Base-by-base conservation (phyloP, 2,329 filamentous ascomycete genomes). In the Metarhizium humberi region DNA sequence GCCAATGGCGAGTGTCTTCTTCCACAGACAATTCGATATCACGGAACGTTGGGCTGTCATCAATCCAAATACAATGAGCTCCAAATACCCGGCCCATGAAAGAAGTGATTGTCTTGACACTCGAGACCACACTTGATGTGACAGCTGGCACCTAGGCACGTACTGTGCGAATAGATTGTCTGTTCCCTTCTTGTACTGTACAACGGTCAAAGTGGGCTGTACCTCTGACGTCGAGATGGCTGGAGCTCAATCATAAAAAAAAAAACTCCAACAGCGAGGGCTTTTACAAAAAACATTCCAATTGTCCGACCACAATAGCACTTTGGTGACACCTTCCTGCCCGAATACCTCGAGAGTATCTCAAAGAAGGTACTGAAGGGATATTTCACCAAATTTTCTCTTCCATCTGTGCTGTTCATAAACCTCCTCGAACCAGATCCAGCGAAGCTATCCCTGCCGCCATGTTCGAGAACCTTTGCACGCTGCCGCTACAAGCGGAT, bases 401-500 rank as follows among this genome's bases (percentile, higher is more conserved):
- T 42, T 42, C 14, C 10, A 42, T 13, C 13, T 13, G 40, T 25
- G 25, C 25, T 25, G 25, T 25, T 25, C 25, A 25, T 25, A 25
- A 4, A 25, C 40, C 1, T 42, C 14, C 25, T 29, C 45, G 7
- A 20, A 11, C 45, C n/a, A 30, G 3, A 30, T 29, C 20, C 25
- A 29, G 25, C 25, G 5, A 18, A 43, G 8, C 25, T 4, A 13
- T 32, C 54, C 10, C 38, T 40, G 25, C 40, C 53, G 30, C 50
- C 65, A 95, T 95, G 90, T 90, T 95, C 67, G 91, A 96, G 71
- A 95, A 90, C 61, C 81, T 95, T 61, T 96, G 92, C 78, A 90
- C 88, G 30, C 82, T 97, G 49, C 91, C 92, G 59, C 83, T 97
- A 50, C 81, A 82, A 56, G 82, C 88, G 56, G 94, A 97, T 66